A percentile compares a stretch with the other conserved stretches of the same genome.
These are phyloP conservation scores for Cutaneotrichosporon arboriforme DNA, from an alignment of 1,284 basidiomycete species.

Conservation along the genomic window DNA sequence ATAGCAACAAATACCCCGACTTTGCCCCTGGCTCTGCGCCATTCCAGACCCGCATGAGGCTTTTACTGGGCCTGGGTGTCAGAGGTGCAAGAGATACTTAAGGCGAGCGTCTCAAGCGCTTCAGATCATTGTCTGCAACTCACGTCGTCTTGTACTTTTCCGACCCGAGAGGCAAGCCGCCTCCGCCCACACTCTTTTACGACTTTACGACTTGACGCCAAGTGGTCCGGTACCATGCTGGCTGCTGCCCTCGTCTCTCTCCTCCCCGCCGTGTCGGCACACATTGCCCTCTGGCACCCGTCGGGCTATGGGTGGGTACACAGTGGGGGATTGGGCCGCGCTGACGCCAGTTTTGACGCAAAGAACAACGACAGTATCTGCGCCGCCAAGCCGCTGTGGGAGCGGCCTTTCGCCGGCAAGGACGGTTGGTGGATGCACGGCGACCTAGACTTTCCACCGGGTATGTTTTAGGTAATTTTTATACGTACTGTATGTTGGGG, in stretches of 20 bases:
- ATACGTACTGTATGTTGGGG: not conserved
- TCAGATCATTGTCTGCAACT: not conserved
- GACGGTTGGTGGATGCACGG: constrained; percentile 2
- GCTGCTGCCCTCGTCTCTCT: constrained; percentile 2
- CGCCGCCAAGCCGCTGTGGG: not conserved
- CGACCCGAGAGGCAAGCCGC: no score
- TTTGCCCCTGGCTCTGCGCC: no score
- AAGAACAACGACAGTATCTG: not conserved
- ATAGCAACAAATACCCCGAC: no score
- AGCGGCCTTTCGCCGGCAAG: not conserved
- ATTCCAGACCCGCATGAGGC: no score
- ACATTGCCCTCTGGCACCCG: constrained; percentile 12
- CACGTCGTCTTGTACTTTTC: not conserved
- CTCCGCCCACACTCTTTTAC: not conserved
- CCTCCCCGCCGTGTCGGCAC: constrained; percentile 2
- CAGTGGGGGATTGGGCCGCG: not conserved
- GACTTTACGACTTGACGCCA: not conserved
- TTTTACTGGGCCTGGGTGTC: no score
- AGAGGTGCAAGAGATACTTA: no score
- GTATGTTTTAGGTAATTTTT: not conserved
- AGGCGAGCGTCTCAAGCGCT: not conserved
- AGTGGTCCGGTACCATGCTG: constrained; percentile 4
- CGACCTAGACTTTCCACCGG: not conserved
- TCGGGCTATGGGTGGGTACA: constrained; percentile 6
- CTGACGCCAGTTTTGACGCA: not conserved